Percentiles rank a stretch among this genome's conserved stretches.
These are phyloP conservation scores for Dittrichia graveolens DNA, from an alignment of 129 eudicot species.

Conservation along the genomic window DNA sequence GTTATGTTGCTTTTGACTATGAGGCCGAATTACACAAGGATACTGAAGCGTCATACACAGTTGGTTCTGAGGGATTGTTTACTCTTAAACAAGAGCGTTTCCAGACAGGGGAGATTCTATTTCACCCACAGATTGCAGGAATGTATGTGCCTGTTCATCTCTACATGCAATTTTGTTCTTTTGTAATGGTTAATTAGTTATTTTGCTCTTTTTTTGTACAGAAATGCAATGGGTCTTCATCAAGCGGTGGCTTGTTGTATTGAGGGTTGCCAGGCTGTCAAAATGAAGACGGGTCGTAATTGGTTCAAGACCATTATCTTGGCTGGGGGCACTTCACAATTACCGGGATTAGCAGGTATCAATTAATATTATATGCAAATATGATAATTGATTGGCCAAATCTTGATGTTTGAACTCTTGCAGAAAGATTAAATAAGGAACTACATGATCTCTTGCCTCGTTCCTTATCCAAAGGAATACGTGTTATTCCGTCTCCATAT, in stretches of 20 bases:
- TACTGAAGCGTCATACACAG: conserved; percentile 67
- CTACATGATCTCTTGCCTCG: conserved; percentile 53
- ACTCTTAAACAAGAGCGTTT: conserved; percentile 85
- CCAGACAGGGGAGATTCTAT: conserved; percentile 88
- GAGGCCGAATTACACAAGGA: conserved; percentile 74
- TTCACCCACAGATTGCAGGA: conserved; percentile 92
- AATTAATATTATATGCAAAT: not conserved
- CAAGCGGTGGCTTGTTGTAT: conserved; percentile 88
- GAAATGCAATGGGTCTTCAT: conserved; percentile 82
- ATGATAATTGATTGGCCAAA: conserved; percentile 1
- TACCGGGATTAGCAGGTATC: conserved; percentile 89
- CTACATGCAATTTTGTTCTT: not conserved
- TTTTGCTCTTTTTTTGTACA: conserved; percentile 36
- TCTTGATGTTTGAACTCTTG: conserved; percentile 16
- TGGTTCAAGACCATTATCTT: conserved; percentile 92
- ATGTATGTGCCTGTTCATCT: conserved; percentile 54
- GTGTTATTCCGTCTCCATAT: conserved; percentile 86
- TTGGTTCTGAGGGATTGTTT: conserved; percentile 66
- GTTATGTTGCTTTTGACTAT: conserved; percentile 92
- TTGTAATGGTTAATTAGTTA: not conserved
- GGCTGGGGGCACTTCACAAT: conserved; percentile 88
- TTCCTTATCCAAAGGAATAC: conserved; percentile 61
- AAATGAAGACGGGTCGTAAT: conserved; percentile 55
- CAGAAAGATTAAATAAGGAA: conserved; percentile 97
- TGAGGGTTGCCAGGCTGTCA: conserved; percentile 87